Evolutionary conservation across 208 protist genomes (phyloP), one percentile per base, ranked within the genome.

Genomic region (Hexamita inflata): DNA sequence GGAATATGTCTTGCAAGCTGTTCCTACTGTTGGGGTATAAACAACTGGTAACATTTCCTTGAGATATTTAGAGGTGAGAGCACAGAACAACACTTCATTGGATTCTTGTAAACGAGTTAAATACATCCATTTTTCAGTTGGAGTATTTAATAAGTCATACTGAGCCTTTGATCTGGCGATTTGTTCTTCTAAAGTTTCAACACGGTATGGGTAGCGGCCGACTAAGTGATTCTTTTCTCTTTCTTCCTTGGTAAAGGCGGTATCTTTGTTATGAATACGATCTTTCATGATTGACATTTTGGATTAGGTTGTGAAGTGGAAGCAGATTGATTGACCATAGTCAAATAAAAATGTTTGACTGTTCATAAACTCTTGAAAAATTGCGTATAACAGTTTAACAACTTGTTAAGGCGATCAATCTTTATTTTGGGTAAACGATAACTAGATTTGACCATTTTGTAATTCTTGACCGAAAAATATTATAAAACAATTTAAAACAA

Each of bases 21-120:
- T 66, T 42, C 82, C 82, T 13, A 85, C 82, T 30, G 60, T 79
- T 26, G 82, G 82, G 40, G 82, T 85, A 58, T 85, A 85, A n/a
- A 82, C 78, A 38, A 83, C 58, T 29, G 76, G 76, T 0, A 80
- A 45, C 58, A 61, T 15, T 53, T 76, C 62, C 0, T 59, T 24
- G 15, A 70, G 29, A 57, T 77, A 32, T 2, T 42, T 38, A 19
- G 53, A 9, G 34, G 41, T 11, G 28, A 62, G 1, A 40, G 13
- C 24, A 30, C 35, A 76, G 70, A 66, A 80, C 0, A 80, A 41
- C 26, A 15, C 60, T 34, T 75, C 60, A 49, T 80, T 80, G 13
- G 15, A 53, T 0, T 75, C 42, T 28, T 74, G 59, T 13, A 80
- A 13, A 1, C 45, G 59, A 35, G 53, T 39, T 11, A 70, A 49